Conservation (phyloP, 169 alveolate genomes). For the Eimeria falciformis region DNA sequence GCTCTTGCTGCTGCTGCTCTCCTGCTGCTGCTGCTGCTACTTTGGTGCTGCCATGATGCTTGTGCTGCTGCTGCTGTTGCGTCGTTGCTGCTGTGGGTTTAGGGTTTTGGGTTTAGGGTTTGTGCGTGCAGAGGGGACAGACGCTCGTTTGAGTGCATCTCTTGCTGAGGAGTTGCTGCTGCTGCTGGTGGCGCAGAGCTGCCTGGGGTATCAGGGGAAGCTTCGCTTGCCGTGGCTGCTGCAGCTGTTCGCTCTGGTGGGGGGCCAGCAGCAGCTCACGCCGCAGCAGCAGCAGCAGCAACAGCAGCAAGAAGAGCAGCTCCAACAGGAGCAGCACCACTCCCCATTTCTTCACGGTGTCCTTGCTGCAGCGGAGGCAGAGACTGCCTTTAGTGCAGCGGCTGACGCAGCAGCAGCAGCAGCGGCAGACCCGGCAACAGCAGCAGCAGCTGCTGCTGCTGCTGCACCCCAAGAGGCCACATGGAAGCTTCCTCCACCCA, state of each 20-base stretch:
- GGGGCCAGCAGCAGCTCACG: constrained; percentile 1
- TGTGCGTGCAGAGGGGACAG: constrained; percentile 52
- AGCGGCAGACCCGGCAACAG: constrained; percentile 28
- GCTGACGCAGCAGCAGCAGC: constrained; percentile 41
- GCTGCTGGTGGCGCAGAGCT: constrained; percentile 37
- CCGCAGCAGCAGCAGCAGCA: constrained; percentile 59
- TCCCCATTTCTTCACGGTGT: constrained; percentile 29
- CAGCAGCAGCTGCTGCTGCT: constrained; percentile 59
- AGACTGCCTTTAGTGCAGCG: constrained; percentile 44
- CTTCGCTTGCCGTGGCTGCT: constrained; percentile 61
- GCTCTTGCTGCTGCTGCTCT: not conserved
- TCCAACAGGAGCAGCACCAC: not conserved
- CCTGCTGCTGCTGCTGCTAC: not conserved
- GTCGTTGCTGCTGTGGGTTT: constrained; percentile 22
- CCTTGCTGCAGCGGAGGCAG: constrained; percentile 59
- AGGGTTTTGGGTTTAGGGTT: constrained; percentile 52
- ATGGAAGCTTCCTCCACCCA: constrained; percentile 56
- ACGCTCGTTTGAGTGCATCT: constrained; percentile 39
- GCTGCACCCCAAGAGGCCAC: constrained; percentile 18
- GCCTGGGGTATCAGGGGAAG: constrained; percentile 34
- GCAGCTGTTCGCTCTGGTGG: constrained; percentile 44
- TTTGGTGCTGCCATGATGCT: no score
- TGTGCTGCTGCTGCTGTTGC: no score
- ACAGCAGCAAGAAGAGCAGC: constrained; percentile 39
- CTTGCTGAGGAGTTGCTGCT: constrained; percentile 50